phyloP scores from a whole-genome alignment of 208 protist genomes.

The Polymyxa betae region DNA sequence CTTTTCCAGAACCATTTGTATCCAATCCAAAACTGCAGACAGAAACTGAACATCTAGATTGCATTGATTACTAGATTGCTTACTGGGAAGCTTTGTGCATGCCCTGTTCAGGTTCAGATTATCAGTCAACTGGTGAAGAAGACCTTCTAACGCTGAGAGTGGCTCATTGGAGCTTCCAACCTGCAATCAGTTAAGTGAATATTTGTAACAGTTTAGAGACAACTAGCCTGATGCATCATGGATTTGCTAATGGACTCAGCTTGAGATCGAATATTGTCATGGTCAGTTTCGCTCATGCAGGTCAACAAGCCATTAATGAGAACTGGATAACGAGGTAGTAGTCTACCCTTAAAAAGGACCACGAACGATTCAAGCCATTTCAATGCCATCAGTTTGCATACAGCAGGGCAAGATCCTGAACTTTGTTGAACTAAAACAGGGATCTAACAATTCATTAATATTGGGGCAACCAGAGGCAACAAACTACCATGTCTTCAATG shows the following conservation, averaged over 20 bases:
- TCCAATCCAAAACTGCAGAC: constrained; percentile 71
- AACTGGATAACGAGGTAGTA: not conserved
- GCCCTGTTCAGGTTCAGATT: constrained; percentile 66
- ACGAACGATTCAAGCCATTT: constrained; percentile 50
- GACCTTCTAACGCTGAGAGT: not conserved
- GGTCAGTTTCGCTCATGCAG: constrained; percentile 44
- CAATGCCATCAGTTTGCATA: constrained; percentile 26
- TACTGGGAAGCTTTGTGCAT: constrained; percentile 67
- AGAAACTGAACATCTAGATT: not conserved
- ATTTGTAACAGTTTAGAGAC: not conserved
- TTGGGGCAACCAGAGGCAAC: not conserved
- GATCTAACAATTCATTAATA: not conserved
- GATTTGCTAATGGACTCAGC: not conserved
- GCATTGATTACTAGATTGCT: not conserved
- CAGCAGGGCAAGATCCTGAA: not conserved
- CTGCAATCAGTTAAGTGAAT: not conserved
- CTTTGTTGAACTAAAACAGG: constrained; percentile 38
- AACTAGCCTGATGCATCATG: constrained; percentile 40
- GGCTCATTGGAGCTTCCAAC: not conserved
- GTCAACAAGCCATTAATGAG: constrained; percentile 35
- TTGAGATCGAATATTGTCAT: not conserved
- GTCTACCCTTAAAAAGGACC: not conserved
- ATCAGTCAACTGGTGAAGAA: constrained; percentile 55
- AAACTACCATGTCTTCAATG: not conserved
- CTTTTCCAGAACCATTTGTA: constrained; percentile 77